Evolutionary conservation across 73 alveolate species (phyloP), one percentile per base, ranked within the genome.

Genomic region (Paramecium sexaurelia): DNA sequence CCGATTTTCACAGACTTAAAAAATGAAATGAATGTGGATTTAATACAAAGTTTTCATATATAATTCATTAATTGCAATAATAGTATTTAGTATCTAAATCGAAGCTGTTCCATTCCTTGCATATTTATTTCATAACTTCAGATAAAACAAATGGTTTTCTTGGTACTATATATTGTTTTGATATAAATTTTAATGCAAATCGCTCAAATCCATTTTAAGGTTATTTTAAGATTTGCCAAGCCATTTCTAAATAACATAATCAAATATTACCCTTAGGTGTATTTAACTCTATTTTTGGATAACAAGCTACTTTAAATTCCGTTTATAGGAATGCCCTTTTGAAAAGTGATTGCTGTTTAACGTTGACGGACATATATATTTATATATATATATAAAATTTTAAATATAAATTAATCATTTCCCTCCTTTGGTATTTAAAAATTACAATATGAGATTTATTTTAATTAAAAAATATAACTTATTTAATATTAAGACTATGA

Each of bases 111-210:
- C 83, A 61, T 61, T 61, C 83, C 11, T 29, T 26, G 43, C 83
- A 61, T 26, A 61, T 61, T 61, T 61, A 61, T 26, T 32, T 26
- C 83, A 61, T 61, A 32, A 61, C 83, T 61, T 61, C 83, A 29
- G 83, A 61, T 24, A 61, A 61, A 29, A 61, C 83, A 61, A 61
- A 61, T 61, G 83, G 83, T 61, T 61, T 61, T 61, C 83, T 61
- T 61, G 83, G 83, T 26, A 61, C 83, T 26, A 61, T 32, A 32
- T 61, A 61, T 24, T 61, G 11, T 61, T 61, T 61, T 22, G 83
- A 29, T 29, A 61, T 61, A 26, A 26, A 61, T 61, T 27, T 61
- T 22, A 61, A 24, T 29, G 83, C 83, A 61, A 61, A 61, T 61
- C 83, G 5, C 83, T 61, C 83, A 61, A 61, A 61, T 32, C 83